Evolutionary conservation across 768 basidiomycete genomes (phyloP).

Genomic region (Sistotremastrum suecicum): DNA sequence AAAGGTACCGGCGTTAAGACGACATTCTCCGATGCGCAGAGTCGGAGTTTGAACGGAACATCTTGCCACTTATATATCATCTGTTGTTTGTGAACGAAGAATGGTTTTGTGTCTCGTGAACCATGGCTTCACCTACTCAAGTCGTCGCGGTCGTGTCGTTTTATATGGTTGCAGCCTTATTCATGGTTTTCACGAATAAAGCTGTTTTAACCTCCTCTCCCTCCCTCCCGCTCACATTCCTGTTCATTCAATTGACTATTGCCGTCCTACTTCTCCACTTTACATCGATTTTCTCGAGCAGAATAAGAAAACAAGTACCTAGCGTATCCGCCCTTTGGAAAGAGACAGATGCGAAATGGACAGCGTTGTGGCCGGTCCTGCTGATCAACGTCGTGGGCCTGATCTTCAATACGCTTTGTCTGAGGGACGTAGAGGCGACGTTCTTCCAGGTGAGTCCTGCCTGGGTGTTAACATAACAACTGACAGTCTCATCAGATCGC

Average conservation of each 20-base stretch:
- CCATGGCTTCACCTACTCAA: conserved; percentile 17
- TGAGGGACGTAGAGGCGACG: conserved; percentile 65
- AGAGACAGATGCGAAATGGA: conserved; percentile 38
- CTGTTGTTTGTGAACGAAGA: too few relatives aligned
- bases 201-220: conserved; percentile 56
- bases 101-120: too few relatives aligned
- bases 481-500: conserved; percentile 42
- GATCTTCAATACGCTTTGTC: conserved; percentile 67
- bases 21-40: too few relatives aligned
- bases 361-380: conserved; percentile 32
- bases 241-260: conserved; percentile 52
- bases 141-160: conserved; percentile 63
- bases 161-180: conserved; percentile 64
- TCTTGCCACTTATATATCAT: too few relatives aligned
- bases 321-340: conserved; percentile 39
- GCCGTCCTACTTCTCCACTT: conserved; percentile 51
- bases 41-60: too few relatives aligned
- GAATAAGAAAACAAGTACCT: conserved; percentile 5
- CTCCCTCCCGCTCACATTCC: conserved; percentile 51
- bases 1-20: too few relatives aligned
- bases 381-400: conserved; percentile 61
- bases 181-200: conserved; percentile 46
- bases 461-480: too few relatives aligned
- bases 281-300: conserved; percentile 27
- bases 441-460: conserved; percentile 51